Evolutionary conservation across 805 yeast species (phyloP), one percentile per base, ranked within the genome.

Genomic region (Barnettozyma californica): DNA sequence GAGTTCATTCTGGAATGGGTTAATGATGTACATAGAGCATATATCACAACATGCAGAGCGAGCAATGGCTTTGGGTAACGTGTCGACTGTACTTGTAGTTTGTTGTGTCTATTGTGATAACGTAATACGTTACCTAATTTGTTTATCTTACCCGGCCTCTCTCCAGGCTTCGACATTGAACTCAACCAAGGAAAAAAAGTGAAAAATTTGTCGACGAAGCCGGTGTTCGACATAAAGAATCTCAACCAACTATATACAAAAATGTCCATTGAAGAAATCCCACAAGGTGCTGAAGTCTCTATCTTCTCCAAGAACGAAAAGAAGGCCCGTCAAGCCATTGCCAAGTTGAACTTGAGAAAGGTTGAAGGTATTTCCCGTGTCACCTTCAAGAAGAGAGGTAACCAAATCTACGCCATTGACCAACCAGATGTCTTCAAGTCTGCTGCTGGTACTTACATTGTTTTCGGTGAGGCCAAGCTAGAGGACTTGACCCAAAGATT

Each of bases 391-490:
- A 88, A 84, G 78, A 84, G 87, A 76, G 90, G 91, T 70, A 87
- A 88, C 82, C 81, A 84, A 69, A 84, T 90, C 68, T 81, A 84
- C 71, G 96, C 94, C 67, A 87, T 92, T 74, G 94, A 88, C 70
- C 70, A 73, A 60, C 99, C 99, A 71, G 97, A 90, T 62, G 98
- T 94, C 53, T 92, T 77, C 95, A 88, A 80, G 75, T 84, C 97
- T 55, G 86, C 95, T 67, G 77, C 81, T 54, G 97, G 97, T 68
- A 84, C 95, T 62, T 94, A 87, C 79, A 84, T 92, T 63, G 97
- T 92, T 60, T 91, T 92, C 65, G 99, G 99, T 75, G 97, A 91
- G 76, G 95, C 97, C 68, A 87, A 89, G 80, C 86, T 87, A 61
- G 97, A 92, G 73, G 96, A 92, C 77, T 75, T 90, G 73, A 82